Evolutionary conservation across 768 basidiomycete species (phyloP), one percentile per base, ranked within the genome.

Genomic region (Amanita molliuscula): DNA sequence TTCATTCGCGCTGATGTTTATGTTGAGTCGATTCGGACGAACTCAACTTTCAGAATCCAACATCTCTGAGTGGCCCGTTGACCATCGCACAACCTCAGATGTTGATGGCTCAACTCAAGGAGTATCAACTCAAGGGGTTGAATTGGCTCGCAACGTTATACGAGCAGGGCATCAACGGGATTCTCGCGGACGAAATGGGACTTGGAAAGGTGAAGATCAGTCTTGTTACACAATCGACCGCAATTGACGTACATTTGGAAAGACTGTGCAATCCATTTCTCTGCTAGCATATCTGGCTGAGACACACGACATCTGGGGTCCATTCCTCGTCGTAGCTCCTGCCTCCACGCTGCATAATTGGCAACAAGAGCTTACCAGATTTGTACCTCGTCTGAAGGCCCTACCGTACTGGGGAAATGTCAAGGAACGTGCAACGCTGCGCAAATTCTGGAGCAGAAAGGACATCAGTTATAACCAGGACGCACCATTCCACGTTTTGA

Each of bases 111-210:
- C 88, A 91, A 56, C 70, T 99, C 48, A 99, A 99, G 66, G 96
- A 99, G 64, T 99, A 98, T 63, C 96, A 99, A 63, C 66, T 99
- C 50, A 98, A 98, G 61, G 96, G 96, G 54, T 74, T 99, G 29
- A 98, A 96, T 55, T 99, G 96, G 96, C 72, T 99, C 21, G 96
- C 85, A 15, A 96, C 94, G 13, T 72, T 99, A 18, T 99, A 98
- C 60, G 96, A 98, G 63, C 95, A 98, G 65, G 96, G 96, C 40
- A 98, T 98, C 75, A 99, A 99, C 61, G 96, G 96, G 43, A 99
- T 99, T 59, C 77, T 99, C 18, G 96, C 96, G 2, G 96, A 99
- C 62, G 96, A 99, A 68, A 98, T 98, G 95, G 93, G 93, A 67
- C 78, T 91, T 8, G 88, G 88, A 55, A 91, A 91, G 76, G 88